Percentiles rank a stretch among this genome's conserved stretches.
phyloP scores from a whole-genome alignment of 495 filamentous ascomycete species.

The Aspergillus mulundensis region DNA sequence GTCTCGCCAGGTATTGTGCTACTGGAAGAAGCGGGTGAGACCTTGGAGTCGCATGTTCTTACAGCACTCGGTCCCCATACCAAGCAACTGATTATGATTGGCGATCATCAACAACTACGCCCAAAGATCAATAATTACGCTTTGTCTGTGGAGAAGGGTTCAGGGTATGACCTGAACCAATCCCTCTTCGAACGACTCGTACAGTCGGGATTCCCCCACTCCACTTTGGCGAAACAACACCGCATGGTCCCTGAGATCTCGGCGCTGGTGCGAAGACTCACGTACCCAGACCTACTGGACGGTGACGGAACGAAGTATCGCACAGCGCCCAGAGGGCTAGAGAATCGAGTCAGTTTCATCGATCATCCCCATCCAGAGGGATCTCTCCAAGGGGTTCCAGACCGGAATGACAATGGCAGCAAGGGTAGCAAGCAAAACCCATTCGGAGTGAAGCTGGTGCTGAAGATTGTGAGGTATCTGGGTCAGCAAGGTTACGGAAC shows the following conservation, averaged over 20 bases:
- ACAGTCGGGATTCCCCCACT: constrained; percentile 48
- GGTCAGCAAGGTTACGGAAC: constrained; percentile 73
- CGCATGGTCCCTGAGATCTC: constrained; percentile 73
- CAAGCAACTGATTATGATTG: constrained; percentile 69
- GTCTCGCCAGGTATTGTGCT: constrained; percentile 34
- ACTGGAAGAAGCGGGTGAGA: constrained; percentile 78
- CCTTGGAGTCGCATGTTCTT: constrained; percentile 68
- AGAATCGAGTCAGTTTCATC: constrained; percentile 60
- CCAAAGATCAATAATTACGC: constrained; percentile 65
- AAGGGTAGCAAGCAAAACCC: constrained; percentile 57
- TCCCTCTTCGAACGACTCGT: constrained; percentile 73
- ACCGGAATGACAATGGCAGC: constrained; percentile 47
- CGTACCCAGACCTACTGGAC: constrained; percentile 64
- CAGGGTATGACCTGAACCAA: constrained; percentile 65
- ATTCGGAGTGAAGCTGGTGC: constrained; percentile 64
- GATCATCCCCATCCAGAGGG: constrained; percentile 56
- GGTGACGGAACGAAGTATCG: constrained; percentile 48
- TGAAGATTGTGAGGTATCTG: constrained; percentile 67
- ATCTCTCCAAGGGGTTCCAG: constrained; percentile 30
- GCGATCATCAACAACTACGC: constrained; percentile 73
- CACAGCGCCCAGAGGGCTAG: constrained; percentile 53
- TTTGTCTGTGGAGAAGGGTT: constrained; percentile 62
- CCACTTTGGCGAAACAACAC: constrained; percentile 59
- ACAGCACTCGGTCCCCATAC: constrained; percentile 56
- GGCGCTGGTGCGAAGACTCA: constrained; percentile 50